Evolutionary conservation across 352 stramenopile species (phyloP), one percentile per base, ranked within the genome.

Genomic region (Phytophthora fragariae): DNA sequence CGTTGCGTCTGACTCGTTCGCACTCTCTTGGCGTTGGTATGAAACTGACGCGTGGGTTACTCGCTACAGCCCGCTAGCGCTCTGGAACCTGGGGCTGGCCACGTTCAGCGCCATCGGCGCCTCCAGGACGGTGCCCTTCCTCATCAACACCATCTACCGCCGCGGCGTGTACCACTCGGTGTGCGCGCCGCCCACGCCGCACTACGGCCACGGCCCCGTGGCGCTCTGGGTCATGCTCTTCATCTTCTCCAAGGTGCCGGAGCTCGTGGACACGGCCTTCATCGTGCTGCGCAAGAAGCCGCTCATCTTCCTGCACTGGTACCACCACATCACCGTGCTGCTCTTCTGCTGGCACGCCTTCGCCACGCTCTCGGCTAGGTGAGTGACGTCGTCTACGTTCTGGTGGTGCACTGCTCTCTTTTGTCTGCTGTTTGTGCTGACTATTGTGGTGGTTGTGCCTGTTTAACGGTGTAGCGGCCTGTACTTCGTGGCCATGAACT

Each of bases 401-500:
- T 70, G 71, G 54, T 75, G 58, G 49, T 70, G 50, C 63, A 71
- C 33, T 24, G 11, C 39, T 44, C 33, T 17, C 55, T 12, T 58
- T 24, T 27, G 12, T 21, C 35, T 41, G 11, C 9, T 39, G 8
- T 27, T 53, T 62, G 37, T 60, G 50, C 70, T 81, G 52, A 74
- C 50, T 73, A 2, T 35, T 24, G 49, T 21, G 52, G 50, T 62
- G 10, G 9, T 49, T 65, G 9, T 49, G 35, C 14, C 59, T 31
- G 29, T 68, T 27, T 74, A 50, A 27, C 62, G 8, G 3, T 68
- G 37, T 61, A 93, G 89, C 56, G 97, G 97, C 41, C 79, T 99
- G 44, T 99, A 98, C 88, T 99, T 99, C 80, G 92, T 98, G 35
- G 92, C 96, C 27, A 99, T 99, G 96, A 99, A 99, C 83, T 99